Evolutionary conservation across 2,329 filamentous ascomycete genomes (phyloP), one percentile per base, ranked within the genome.

Genomic region (Neonectria sp.): DNA sequence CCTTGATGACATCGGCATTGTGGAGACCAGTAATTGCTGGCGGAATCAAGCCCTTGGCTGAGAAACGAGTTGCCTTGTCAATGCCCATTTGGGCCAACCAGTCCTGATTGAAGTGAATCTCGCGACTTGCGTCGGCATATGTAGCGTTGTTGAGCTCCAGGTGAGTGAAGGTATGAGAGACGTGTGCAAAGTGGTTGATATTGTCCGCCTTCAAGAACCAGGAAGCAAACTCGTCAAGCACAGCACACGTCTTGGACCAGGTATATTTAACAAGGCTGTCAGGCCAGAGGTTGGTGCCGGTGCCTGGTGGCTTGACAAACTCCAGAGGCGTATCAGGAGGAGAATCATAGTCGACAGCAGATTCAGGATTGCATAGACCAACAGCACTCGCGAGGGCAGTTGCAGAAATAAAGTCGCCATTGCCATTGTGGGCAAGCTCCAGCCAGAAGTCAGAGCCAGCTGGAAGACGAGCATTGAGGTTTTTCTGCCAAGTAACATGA

Each of bases 41-140:
- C 6, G 69, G 69, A 0, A 71, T 55, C 8, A 71, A 46, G 12
- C 69, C 68, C 4, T 67, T 57, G 12, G 59, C 35, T 2, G 69
- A 71, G 35, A 61, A 71, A 21, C 49, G 65, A 9, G 15, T 48
- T n/a, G 69, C 68, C 40, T 71, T 35, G 12, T 71, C 69, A 21
- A 71, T 71, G 17, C 69, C 69, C 59, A 68, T 68, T 55, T 70
- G 68, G 7, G 55, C 57, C 69, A 71, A 68, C 69, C 69, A 71
- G 11, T 65, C 68, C 15, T 67, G 69, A 29, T 71, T 71, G 48
- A 68, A 71, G 55, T 71, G 61, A 25, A 71, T 71, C 40, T 71
- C 69, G 5, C 69, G 68, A 17, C 51, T 55, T 21, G 68, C 66
- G 40, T 71, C 69, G 15, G 63, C 33, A 33, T 70, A 70, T 27